Evolutionary conservation across 805 yeast genomes (phyloP).

Genomic region (Hanseniaspora singularis): DNA sequence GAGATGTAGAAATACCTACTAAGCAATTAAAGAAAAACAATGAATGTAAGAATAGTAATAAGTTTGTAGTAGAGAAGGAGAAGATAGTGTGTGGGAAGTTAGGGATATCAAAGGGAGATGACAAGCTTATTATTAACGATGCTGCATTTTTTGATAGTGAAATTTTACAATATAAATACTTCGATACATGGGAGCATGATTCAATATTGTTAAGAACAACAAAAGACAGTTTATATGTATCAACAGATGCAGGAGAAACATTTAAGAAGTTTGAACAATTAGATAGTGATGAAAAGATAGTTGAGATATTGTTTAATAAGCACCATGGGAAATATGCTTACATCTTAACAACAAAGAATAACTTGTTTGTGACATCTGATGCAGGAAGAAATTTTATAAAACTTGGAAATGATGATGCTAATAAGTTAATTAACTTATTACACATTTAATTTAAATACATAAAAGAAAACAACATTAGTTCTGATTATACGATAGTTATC

Average conservation of each 20-base stretch:
- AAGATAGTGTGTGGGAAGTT: conserved; percentile 23
- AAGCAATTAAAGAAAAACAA: conserved; percentile 37
- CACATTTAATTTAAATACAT: too few relatives aligned
- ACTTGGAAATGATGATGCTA: conserved; percentile 48
- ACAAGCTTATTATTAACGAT: conserved; percentile 30
- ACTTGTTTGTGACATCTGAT: conserved; percentile 49
- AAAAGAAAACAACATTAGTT: too few relatives aligned
- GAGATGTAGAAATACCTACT: conserved; percentile 19
- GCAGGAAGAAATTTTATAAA: conserved; percentile 48
- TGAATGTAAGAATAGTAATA: conserved; percentile 27
- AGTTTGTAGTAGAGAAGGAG: conserved; percentile 22
- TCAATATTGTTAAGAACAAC: conserved; percentile 51
- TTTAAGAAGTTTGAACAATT: conserved; percentile 33
- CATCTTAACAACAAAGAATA: conserved; percentile 36
- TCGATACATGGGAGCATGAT: conserved; percentile 41
- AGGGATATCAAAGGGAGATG: conserved; percentile 18
- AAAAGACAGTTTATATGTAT: conserved; percentile 43
- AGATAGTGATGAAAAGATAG: conserved; percentile 32
- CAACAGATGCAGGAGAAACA: conserved; percentile 55
- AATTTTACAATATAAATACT: conserved; percentile 42
- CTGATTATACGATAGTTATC: too few relatives aligned
- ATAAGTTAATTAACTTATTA: conserved; percentile 59
- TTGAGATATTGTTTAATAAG: conserved; percentile 51
- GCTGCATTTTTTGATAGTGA: conserved; percentile 40
- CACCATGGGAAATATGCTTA: conserved; percentile 28